Base-by-base conservation (phyloP, 2,329 filamentous ascomycete genomes). In the Sphaerulina musiva region DNA sequence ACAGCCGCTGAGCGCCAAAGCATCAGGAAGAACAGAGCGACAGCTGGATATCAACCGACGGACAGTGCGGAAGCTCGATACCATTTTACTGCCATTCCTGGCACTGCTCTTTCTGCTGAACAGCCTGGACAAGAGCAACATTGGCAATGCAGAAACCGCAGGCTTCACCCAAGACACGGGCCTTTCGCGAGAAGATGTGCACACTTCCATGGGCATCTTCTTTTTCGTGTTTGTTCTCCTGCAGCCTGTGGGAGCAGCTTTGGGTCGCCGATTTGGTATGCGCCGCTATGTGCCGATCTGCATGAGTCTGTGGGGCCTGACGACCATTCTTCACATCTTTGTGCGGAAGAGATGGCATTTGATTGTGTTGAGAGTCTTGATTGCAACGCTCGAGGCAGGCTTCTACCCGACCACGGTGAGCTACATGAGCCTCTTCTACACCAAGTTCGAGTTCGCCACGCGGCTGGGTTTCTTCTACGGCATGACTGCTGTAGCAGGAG, bases 351-450 rank as follows among this genome's bases (percentile, higher is more conserved):
- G 70, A 58, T 76, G 75, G 74, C 74, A 78, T 68, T 65, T 78
- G 47, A 75, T 75, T 36, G 59, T 68, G 20, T 56, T 79, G 55
- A 64, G 77, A 34, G 71, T 74, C 14, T 54, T 73, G 2, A 76
- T 79, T 41, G 77, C 76, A 0, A 70, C 68, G 29, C 64, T 79
- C 20, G 76, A 79, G 70, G 77, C 79, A 46, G 80, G 80, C 2
- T 82, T 83, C 62, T 83, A 82, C 59, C 78, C 80, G 3, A 79
- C 79, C 0, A 77, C 78, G 2, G 78, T 82, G 12, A 74, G 75
- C n/a, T 83, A 82, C 59, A 72, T 83, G 29, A 78, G 78, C 14
- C 69, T 79, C 48, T 82, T 81, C 64, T 82, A 82, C 61, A 79
- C 78, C 4, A 74, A 77, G 43, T 81, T 75, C 65, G 79, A 82